Conservation (phyloP, 148 eudicot species). For the Nyssa sinensis region DNA sequence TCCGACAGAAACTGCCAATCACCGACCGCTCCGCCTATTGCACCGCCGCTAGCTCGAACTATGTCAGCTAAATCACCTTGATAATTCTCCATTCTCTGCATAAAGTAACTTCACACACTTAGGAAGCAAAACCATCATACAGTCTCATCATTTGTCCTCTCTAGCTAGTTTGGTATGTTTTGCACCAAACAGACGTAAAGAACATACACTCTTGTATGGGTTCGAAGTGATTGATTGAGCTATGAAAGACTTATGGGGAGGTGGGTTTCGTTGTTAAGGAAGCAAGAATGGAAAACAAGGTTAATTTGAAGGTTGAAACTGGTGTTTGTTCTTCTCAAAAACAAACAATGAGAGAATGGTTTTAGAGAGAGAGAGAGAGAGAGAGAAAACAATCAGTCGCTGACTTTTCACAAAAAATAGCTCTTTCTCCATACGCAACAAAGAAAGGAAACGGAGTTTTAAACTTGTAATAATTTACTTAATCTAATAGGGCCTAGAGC, state of each 20-base stretch:
- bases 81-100: slow-evolving; percentile 36
- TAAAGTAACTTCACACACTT: slow-evolving; percentile 3
- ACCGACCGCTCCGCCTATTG: slow-evolving; percentile 1
- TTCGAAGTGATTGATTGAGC: slow-evolving; percentile 4
- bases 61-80: slow-evolving; percentile 80
- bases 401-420: slow-evolving; percentile 61
- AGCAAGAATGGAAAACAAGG: slow-evolving; percentile 8
- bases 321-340: slow-evolving; percentile 10
- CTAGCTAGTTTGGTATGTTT: slow-evolving; percentile 13
- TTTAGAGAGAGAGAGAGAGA: slow-evolving; percentile 23
- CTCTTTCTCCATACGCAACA: slow-evolving; percentile 44
- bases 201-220: slow-evolving; percentile 15
- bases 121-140: not conserved
- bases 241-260: not conserved
- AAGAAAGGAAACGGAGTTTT: slow-evolving; percentile 16
- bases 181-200: slow-evolving; percentile 29
- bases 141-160: not conserved
- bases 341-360: slow-evolving; percentile 15
- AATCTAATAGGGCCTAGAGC: slow-evolving; percentile 28
- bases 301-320: slow-evolving; percentile 15
- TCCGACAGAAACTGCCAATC: slow-evolving; percentile 28
- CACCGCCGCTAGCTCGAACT: slow-evolving; percentile 40
- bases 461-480: slow-evolving; percentile 15
- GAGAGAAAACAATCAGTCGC: slow-evolving; percentile 41
- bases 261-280: not conserved